phyloP scores from a whole-genome alignment of 2,329 filamentous ascomycete genomes.

The Beauveria medogensis region DNA sequence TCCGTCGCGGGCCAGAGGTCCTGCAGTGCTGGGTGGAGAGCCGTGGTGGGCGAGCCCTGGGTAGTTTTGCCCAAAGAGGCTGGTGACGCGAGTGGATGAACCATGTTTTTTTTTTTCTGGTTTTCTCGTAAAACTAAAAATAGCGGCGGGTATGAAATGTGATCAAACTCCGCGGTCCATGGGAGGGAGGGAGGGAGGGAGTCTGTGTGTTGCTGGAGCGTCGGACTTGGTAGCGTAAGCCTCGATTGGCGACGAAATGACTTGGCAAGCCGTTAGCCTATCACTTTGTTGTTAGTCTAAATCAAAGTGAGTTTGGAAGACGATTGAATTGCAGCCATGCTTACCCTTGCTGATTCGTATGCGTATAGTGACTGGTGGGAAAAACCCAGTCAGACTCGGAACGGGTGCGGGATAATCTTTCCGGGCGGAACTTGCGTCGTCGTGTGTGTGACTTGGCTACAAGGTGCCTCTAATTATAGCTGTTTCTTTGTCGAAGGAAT shows the following conservation, averaged over 20 bases:
- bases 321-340: background rate
- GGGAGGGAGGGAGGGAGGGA: no score
- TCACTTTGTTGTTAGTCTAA: background rate
- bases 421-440: no score
- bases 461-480: no score
- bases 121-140: background rate
- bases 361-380: background rate
- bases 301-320: background rate
- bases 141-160: background rate
- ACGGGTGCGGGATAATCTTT: background rate
- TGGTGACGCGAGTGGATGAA: background rate
- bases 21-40: constrained; percentile 4
- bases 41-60: background rate
- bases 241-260: background rate
- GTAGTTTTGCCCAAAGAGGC: background rate
- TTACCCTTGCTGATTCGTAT: background rate
- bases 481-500: no score
- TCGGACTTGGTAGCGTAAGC: constrained; percentile 6
- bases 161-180: background rate
- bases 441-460: no score
- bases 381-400: background rate
- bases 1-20: background rate
- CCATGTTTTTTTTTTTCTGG: background rate
- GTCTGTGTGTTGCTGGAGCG: background rate
- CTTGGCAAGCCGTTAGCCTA: background rate